Conservation (phyloP, 192 early-diverging fungal genomes). For the Backusella morwellensis region DNA sequence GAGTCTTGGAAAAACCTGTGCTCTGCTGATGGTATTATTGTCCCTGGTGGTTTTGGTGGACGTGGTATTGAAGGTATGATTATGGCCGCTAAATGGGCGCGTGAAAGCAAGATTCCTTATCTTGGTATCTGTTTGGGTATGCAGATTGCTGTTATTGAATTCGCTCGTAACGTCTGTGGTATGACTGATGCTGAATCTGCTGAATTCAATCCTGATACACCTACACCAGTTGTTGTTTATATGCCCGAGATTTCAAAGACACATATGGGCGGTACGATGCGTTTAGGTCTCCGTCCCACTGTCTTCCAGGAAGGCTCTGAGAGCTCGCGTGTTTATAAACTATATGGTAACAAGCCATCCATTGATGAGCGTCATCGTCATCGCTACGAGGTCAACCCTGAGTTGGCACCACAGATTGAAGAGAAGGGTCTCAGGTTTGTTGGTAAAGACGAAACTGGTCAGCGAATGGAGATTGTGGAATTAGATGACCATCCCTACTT, state of each 20-base stretch:
- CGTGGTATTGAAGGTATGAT: slow-evolving; percentile 98
- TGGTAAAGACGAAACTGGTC: slow-evolving; percentile 90
- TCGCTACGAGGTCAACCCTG: slow-evolving; percentile 97
- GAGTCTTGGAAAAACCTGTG: slow-evolving; percentile 93
- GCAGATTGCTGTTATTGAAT: slow-evolving; percentile 97
- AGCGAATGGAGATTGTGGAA: slow-evolving; percentile 99
- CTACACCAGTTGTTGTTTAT: slow-evolving; percentile 78
- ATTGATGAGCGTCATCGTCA: slow-evolving; percentile 95
- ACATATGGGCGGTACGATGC: slow-evolving; percentile 96
- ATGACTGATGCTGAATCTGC: slow-evolving; percentile 79
- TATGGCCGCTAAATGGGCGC: slow-evolving; percentile 92
- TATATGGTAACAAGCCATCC: slow-evolving; percentile 54
- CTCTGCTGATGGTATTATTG: slow-evolving; percentile 88
- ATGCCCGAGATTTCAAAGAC: slow-evolving; percentile 97
- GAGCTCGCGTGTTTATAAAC: slow-evolving; percentile 62
- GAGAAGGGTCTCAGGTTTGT: slow-evolving; percentile 82
- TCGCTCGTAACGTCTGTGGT: slow-evolving; percentile 90
- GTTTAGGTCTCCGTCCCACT: slow-evolving; percentile 87
- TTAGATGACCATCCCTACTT: slow-evolving; percentile 85
- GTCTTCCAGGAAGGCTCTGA: slow-evolving; percentile 67
- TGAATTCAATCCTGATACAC: slow-evolving; percentile 77
- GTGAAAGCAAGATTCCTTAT: slow-evolving; percentile 96
- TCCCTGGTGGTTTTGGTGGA: slow-evolving; percentile 96
- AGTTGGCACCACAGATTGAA: slow-evolving; percentile 72
- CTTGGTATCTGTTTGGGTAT: slow-evolving; percentile 98